Evolutionary conservation across 495 filamentous ascomycete genomes (phyloP).

Genomic region (Neurospora terricola): DNA sequence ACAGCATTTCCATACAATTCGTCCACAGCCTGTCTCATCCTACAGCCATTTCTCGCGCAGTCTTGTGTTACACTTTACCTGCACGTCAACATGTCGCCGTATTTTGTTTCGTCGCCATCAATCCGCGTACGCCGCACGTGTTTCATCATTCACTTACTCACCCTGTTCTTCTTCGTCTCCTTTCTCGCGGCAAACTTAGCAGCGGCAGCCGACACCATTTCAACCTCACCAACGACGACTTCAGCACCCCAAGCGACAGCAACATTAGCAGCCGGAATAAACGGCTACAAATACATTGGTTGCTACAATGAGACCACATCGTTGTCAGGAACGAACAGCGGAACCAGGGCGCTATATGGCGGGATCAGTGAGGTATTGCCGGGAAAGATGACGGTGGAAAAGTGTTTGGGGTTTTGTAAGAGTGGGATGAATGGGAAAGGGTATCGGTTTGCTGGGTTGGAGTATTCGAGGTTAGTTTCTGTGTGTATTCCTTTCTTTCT

Average conservation of each 20-base stretch:
- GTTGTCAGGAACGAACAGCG: slow-evolving; percentile 15
- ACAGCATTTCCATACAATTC: not conserved
- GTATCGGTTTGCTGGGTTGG: slow-evolving; percentile 36
- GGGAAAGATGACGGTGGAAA: slow-evolving; percentile 31
- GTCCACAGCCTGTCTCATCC: not conserved
- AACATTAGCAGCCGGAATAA: slow-evolving; percentile 30
- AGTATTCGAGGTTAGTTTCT: slow-evolving; percentile 36
- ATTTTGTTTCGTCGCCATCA: not conserved
- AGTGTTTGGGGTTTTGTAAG: slow-evolving; percentile 34
- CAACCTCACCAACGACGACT: not conserved
- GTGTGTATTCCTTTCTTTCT: too few species aligned
- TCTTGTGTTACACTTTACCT: not conserved
- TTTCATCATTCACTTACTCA: not conserved
- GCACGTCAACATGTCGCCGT: not conserved
- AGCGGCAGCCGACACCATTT: not conserved
- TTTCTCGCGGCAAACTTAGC: not conserved
- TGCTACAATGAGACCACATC: slow-evolving; percentile 41
- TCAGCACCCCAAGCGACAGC: slow-evolving; percentile 23
- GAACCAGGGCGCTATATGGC: slow-evolving; percentile 24
- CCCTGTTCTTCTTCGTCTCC: not conserved
- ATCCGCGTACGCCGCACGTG: not conserved
- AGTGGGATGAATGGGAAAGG: not conserved
- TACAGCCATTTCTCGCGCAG: not conserved
- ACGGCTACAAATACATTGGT: slow-evolving; percentile 31
- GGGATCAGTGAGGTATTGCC: slow-evolving; percentile 18